Evolutionary conservation across 1,284 basidiomycete species (phyloP).

Genomic region (Ganoderma multipileum): DNA sequence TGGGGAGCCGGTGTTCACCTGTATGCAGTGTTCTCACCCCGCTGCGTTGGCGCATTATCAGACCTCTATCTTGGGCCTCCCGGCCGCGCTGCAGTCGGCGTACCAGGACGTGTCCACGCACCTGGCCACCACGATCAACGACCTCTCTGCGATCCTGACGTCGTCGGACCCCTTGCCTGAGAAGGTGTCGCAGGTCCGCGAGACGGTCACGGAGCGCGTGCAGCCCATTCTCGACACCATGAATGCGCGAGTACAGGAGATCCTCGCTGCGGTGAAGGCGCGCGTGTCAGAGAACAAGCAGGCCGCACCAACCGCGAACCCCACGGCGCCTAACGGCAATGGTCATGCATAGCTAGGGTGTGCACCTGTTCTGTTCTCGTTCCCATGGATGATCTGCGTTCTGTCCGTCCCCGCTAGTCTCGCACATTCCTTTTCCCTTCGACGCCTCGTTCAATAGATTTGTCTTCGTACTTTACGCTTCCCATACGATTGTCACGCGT

Average conservation of each 20-base stretch:
- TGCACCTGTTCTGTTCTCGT: neutral
- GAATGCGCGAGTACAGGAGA: slow-evolving; percentile 40
- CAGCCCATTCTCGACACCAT: slow-evolving; percentile 60
- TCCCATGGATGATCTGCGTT: slow-evolving; percentile 4
- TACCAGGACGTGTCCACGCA: slow-evolving; percentile 53
- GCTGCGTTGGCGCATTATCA: slow-evolving; percentile 20
- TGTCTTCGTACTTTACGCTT: slow-evolving; percentile 3
- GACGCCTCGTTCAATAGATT: neutral
- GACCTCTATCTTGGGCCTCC: slow-evolving; percentile 59
- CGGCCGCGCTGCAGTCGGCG: slow-evolving; percentile 60
- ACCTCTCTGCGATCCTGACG: slow-evolving; percentile 59
- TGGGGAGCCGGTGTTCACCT: slow-evolving; percentile 5
- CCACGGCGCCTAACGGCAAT: slow-evolving; percentile 25
- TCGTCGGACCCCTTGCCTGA: slow-evolving; percentile 64
- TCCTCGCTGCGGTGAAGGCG: slow-evolving; percentile 38
- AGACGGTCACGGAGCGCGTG: slow-evolving; percentile 64
- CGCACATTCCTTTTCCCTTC: neutral
- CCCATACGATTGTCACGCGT: neutral
- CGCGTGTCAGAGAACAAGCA: slow-evolving; percentile 37
- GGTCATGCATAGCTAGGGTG: slow-evolving; percentile 13
- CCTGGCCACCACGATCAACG: slow-evolving; percentile 54
- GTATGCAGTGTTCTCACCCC: slow-evolving; percentile 14
- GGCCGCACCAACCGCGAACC: slow-evolving; percentile 21
- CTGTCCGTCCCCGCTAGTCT: neutral
- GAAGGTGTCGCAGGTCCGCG: slow-evolving; percentile 61